phyloP scores from a whole-genome alignment of 2,329 filamentous ascomycete genomes.

The Epichloe typhina region DNA sequence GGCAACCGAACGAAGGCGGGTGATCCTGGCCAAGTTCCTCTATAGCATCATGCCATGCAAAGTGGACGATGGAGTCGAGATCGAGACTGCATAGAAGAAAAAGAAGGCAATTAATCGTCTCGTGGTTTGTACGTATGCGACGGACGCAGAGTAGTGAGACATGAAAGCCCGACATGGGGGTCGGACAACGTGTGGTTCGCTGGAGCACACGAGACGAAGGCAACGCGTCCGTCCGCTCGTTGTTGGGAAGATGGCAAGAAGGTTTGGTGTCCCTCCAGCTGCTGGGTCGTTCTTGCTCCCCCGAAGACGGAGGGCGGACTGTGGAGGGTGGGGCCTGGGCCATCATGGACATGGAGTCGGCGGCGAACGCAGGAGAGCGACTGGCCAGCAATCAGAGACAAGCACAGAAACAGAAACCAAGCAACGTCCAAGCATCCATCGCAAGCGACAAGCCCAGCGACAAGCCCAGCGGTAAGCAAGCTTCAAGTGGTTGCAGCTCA shows the following conservation, averaged over 20 bases:
- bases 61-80: neutral
- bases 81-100: neutral
- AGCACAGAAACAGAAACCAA: neutral
- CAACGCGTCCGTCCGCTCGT: neutral
- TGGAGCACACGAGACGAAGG: conserved; percentile 1
- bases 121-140: conserved; percentile 5
- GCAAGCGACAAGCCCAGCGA: no score
- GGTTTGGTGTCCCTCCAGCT: neutral
- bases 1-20: neutral
- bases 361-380: neutral
- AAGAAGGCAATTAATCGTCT: neutral
- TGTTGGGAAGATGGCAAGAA: no score
- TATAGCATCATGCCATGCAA: neutral
- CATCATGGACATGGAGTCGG: neutral
- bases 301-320: neutral
- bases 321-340: neutral
- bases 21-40: neutral
- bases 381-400: conserved; percentile 5
- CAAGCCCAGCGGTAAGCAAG: no score
- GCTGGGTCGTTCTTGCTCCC: neutral
- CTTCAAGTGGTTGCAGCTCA: no score
- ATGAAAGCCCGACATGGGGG: conserved; percentile 5
- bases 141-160: conserved; percentile 8
- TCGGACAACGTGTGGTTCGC: conserved; percentile 3
- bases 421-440: no score